A percentile compares a stretch with the other conserved stretches of the same genome.
phyloP scores from a whole-genome alignment of 352 stramenopile species.

The Globisporangium cylindrosporum region DNA sequence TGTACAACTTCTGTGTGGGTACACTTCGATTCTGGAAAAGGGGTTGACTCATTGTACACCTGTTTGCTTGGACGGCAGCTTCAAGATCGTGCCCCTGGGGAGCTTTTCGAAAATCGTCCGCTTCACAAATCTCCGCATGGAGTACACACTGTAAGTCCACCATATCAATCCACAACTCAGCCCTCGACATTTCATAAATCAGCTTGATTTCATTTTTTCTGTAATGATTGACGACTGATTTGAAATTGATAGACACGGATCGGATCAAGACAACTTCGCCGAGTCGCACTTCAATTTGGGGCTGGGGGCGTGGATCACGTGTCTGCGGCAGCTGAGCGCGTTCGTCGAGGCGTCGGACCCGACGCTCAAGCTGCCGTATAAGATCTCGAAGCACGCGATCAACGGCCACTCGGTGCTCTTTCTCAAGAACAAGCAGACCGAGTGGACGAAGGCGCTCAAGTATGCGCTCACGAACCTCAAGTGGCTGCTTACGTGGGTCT shows the following conservation, averaged over 20 bases:
- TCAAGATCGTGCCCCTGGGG: slow-evolving; percentile 83
- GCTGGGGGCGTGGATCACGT: slow-evolving; percentile 76
- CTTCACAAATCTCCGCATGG: slow-evolving; percentile 72
- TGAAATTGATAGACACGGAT: slow-evolving; percentile 60
- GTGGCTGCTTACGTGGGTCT: slow-evolving; percentile 77
- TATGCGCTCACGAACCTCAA: slow-evolving; percentile 84
- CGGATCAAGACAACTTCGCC: slow-evolving; percentile 79
- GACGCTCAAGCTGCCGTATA: slow-evolving; percentile 74
- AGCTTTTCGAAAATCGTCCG: slow-evolving; percentile 88
- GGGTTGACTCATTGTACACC: not conserved
- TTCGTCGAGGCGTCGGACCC: slow-evolving; percentile 53
- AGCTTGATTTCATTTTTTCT: not conserved
- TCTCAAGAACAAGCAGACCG: slow-evolving; percentile 75
- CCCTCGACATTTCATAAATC: not conserved
- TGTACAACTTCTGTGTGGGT: slow-evolving; percentile 21
- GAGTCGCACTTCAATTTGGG: slow-evolving; percentile 87
- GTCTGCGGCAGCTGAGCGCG: slow-evolving; percentile 62
- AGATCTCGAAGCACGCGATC: slow-evolving; percentile 71
- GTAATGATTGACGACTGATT: slow-evolving; percentile 13
- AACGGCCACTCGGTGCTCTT: slow-evolving; percentile 69
- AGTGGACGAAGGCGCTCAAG: slow-evolving; percentile 87
- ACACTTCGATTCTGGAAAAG: not conserved
- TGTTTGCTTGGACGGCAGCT: slow-evolving; percentile 29
- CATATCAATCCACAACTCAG: not conserved
- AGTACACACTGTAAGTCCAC: slow-evolving; percentile 70